These are phyloP conservation scores for Heracleum sosnowskyi DNA, from an alignment of 129 eudicot genomes.

Conservation along the genomic window DNA sequence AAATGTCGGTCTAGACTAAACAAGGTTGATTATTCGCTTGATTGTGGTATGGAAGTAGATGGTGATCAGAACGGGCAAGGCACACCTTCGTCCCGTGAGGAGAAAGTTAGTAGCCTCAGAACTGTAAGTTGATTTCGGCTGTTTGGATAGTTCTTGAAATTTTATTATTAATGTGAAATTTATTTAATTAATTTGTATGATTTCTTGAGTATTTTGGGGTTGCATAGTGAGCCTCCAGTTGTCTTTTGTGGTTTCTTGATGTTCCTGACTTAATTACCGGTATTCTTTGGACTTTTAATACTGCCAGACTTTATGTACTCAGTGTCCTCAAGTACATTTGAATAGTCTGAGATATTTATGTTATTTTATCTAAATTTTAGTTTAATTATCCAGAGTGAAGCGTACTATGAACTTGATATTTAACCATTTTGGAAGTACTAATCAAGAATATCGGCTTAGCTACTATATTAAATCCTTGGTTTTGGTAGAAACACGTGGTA, in stretches of 20 bases:
- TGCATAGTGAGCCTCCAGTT: background rate
- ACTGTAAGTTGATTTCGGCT: conserved; percentile 49
- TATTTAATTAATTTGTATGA: background rate
- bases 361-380: background rate
- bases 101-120: conserved; percentile 96
- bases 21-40: conserved; percentile 65
- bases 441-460: background rate
- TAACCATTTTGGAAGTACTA: background rate
- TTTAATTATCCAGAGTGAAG: background rate
- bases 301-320: background rate
- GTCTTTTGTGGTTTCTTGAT: background rate
- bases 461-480: background rate
- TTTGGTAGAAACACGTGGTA: background rate
- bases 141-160: background rate
- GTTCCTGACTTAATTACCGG: background rate
- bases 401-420: background rate
- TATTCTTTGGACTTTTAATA: background rate
- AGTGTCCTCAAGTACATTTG: background rate
- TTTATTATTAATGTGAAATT: background rate
- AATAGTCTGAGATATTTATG: background rate
- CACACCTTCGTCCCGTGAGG: conserved; percentile 78
- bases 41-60: conserved; percentile 67
- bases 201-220: background rate
- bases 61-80: conserved; percentile 77
- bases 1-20: conserved; percentile 56